Conservation (phyloP, 257 asterid genomes). For the Eucommia ulmoides region DNA sequence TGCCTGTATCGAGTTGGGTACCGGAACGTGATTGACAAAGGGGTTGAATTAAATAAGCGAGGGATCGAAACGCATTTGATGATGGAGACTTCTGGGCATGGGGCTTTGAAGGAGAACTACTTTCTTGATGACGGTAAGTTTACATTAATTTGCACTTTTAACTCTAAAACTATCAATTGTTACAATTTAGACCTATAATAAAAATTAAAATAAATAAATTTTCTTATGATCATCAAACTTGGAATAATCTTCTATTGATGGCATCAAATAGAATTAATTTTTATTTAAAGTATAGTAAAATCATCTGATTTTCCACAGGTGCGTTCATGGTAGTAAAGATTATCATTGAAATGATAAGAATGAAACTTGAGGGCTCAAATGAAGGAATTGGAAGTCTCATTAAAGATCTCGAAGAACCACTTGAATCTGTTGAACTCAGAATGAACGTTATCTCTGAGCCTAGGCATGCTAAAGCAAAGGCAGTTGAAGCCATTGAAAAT, state of each 20-base stretch:
- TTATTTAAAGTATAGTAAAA: too few relatives aligned
- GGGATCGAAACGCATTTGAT: constrained; percentile 76
- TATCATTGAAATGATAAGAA: constrained; percentile 79
- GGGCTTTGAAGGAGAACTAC: constrained; percentile 75
- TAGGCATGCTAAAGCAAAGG: constrained; percentile 66
- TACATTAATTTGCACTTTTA: too few relatives aligned
- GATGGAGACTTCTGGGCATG: constrained; percentile 95
- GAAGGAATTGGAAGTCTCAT: constrained; percentile 73
- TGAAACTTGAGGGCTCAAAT: constrained; percentile 67
- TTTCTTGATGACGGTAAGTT: constrained; percentile 80
- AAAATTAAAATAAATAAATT: too few relatives aligned
- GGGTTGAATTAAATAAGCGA: constrained; percentile 47
- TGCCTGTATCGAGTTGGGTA: constrained; percentile 87
- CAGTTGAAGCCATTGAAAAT: constrained; percentile 48
- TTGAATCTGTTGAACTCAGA: constrained; percentile 68
- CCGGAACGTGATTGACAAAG: constrained; percentile 84
- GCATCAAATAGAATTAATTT: too few relatives aligned
- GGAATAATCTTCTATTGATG: too few relatives aligned
- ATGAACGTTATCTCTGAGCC: constrained; percentile 63
- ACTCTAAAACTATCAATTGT: too few relatives aligned
- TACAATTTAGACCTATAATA: too few relatives aligned
- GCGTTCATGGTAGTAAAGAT: constrained; percentile 89
- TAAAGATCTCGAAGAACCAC: constrained; percentile 68
- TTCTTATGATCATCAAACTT: too few relatives aligned
- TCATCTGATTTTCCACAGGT: constrained; percentile 28